A percentile compares a stretch with the other conserved stretches of the same genome.
phyloP scores from a whole-genome alignment of 495 filamentous ascomycete genomes.

The Hypoxylon perforatum region DNA sequence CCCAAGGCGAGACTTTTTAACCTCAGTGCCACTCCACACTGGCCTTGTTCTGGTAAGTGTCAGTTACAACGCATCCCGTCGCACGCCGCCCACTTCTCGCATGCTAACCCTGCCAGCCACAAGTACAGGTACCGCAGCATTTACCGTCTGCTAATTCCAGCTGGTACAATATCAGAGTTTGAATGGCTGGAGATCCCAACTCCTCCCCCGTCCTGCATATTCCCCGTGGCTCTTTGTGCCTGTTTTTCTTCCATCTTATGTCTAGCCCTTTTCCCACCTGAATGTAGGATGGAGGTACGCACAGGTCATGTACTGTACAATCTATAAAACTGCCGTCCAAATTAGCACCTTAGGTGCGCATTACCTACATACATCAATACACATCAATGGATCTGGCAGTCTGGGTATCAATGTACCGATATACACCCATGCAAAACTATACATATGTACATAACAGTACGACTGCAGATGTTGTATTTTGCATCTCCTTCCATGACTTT shows the following conservation, averaged over 20 bases:
- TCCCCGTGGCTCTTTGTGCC: slow-evolving; percentile 34
- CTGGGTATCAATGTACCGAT: too few species aligned
- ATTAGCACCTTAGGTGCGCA: too few species aligned
- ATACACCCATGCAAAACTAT: background rate
- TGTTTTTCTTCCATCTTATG: slow-evolving; percentile 3
- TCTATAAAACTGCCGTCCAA: slow-evolving; percentile 23
- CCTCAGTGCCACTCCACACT: slow-evolving; percentile 42
- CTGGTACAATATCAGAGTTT: slow-evolving; percentile 45
- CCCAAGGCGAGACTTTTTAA: slow-evolving; percentile 46
- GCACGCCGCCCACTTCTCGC: slow-evolving; percentile 13
- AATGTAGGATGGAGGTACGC: background rate
- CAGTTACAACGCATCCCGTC: slow-evolving; percentile 32
- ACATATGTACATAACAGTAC: slow-evolving; percentile 2
- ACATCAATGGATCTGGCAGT: too few species aligned
- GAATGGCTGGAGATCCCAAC: slow-evolving; percentile 45
- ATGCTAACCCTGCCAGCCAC: slow-evolving; percentile 1
- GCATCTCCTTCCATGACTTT: slow-evolving; percentile 19
- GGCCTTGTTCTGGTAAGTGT: slow-evolving; percentile 37
- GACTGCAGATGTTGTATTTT: slow-evolving; percentile 25
- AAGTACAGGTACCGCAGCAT: slow-evolving; percentile 36
- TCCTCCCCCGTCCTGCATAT: slow-evolving; percentile 32
- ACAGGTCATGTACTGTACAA: slow-evolving; percentile 7
- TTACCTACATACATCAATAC: too few species aligned
- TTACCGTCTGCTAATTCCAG: slow-evolving; percentile 32
- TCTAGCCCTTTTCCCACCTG: background rate